These are phyloP conservation scores for Spirogloea muscicola DNA, from an alignment of 139 green algal genomes.

Conservation along the genomic window DNA sequence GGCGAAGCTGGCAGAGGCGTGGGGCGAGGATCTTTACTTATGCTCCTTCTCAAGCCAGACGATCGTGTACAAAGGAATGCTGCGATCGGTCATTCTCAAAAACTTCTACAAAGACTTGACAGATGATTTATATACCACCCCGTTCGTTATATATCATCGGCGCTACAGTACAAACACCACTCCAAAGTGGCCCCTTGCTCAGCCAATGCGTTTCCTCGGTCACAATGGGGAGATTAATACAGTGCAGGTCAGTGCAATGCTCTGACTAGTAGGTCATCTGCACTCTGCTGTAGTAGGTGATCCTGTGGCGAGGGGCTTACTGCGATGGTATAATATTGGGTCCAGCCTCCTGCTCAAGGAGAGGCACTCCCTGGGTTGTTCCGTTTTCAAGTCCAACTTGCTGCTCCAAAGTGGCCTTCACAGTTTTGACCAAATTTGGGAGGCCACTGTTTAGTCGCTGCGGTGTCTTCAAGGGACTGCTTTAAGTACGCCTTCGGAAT, in stretches of 20 bases:
- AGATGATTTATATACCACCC: conserved; percentile 72
- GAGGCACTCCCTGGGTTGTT: too few relatives aligned
- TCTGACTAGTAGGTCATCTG: too few relatives aligned
- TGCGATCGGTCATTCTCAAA: conserved; percentile 74
- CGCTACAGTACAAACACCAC: conserved; percentile 99
- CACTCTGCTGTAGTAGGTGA: too few relatives aligned
- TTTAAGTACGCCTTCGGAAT: too few relatives aligned
- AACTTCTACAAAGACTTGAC: conserved; percentile 89
- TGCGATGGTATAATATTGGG: too few relatives aligned
- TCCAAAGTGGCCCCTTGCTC: conserved; percentile 96
- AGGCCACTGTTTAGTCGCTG: too few relatives aligned
- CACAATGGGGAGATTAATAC: conserved; percentile 99
- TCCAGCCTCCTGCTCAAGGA: too few relatives aligned
- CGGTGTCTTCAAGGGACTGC: too few relatives aligned
- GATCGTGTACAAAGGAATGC: conserved; percentile 99
- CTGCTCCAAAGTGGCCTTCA: too few relatives aligned
- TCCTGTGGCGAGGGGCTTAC: too few relatives aligned
- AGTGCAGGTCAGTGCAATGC: conserved; percentile 71
- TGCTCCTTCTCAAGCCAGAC: conserved; percentile 81
- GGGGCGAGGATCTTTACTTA: conserved; percentile 75
- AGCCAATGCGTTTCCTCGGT: conserved; percentile 97
- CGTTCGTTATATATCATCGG: conserved; percentile 97
- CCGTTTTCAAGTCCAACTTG: too few relatives aligned
- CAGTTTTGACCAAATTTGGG: too few relatives aligned
- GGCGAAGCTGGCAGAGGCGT: conserved; percentile 50